Conservation (phyloP, 148 eudicot genomes). For the Cornus controversa region DNA sequence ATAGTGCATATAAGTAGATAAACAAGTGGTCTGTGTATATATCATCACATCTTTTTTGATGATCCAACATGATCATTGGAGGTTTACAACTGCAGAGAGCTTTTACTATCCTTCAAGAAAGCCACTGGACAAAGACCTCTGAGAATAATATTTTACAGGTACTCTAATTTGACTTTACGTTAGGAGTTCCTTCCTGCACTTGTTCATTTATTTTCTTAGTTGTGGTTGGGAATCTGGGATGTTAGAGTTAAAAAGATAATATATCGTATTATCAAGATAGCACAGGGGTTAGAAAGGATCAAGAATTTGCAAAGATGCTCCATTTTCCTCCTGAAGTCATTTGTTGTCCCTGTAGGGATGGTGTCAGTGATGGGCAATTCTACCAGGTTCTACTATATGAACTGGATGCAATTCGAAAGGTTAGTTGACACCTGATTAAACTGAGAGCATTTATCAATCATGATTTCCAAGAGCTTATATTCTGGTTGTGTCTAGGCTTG, state of each 20-base stretch:
- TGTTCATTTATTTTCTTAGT: not conserved
- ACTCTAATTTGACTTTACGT: not conserved
- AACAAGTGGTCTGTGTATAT: not conserved
- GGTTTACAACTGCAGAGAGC: constrained; percentile 50
- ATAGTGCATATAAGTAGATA: not conserved
- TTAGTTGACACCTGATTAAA: constrained; percentile 13
- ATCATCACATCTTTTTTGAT: not conserved
- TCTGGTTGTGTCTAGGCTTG: constrained; percentile 57
- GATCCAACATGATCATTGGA: not conserved
- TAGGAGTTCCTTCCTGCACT: not conserved
- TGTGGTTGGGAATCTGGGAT: no score
- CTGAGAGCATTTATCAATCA: not conserved
- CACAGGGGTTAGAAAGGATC: not conserved
- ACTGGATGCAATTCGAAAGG: constrained; percentile 97
- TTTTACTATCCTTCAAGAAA: constrained; percentile 72
- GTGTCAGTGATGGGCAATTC: constrained; percentile 94
- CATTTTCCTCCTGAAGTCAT: not conserved
- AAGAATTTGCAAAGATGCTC: not conserved
- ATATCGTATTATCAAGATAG: not conserved
- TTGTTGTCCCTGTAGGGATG: constrained; percentile 52
- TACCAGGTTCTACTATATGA: constrained; percentile 84
- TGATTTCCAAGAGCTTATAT: not conserved
- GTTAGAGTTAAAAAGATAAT: no score
- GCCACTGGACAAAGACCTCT: constrained; percentile 71
- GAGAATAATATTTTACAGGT: constrained; percentile 95